These are phyloP conservation scores for Acephala macrosclerotiorum DNA, from an alignment of 2,329 filamentous ascomycete genomes.

Conservation along the genomic window DNA sequence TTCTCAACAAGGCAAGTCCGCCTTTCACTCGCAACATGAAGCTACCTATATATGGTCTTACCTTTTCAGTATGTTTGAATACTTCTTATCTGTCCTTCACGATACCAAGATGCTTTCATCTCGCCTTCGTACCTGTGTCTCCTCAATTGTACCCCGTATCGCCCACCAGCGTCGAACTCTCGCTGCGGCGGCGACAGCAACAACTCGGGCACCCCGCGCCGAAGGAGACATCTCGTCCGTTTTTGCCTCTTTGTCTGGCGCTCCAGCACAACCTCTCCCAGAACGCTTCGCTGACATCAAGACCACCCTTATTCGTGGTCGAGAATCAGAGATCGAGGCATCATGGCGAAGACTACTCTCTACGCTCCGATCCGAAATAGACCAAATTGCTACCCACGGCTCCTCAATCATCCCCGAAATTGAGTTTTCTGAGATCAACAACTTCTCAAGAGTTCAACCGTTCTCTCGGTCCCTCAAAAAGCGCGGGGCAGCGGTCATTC, in stretches of 20 bases:
- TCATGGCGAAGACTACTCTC: slow-evolving; percentile 59
- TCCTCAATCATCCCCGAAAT: slow-evolving; percentile 61
- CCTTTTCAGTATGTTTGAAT: neutral
- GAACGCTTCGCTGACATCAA: slow-evolving; percentile 64
- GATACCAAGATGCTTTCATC: neutral
- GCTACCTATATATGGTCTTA: neutral
- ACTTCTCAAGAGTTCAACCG: slow-evolving; percentile 22
- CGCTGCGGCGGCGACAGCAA: neutral
- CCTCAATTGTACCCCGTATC: neutral
- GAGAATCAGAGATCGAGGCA: slow-evolving; percentile 54
- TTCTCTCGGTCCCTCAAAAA: slow-evolving; percentile 34
- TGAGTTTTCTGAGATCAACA: slow-evolving; percentile 52
- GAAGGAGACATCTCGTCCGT: slow-evolving; percentile 69
- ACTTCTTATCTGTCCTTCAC: neutral
- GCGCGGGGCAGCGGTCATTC: slow-evolving; percentile 57
- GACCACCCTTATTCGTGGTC: slow-evolving; percentile 56
- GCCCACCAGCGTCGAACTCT: neutral
- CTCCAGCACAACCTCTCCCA: slow-evolving; percentile 54
- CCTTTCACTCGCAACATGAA: neutral
- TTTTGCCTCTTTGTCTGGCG: slow-evolving; percentile 65
- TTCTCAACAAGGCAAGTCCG: slow-evolving; percentile 3
- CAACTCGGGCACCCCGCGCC: neutral
- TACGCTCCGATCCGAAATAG: slow-evolving; percentile 55
- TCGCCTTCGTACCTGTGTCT: neutral
- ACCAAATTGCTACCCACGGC: slow-evolving; percentile 52